These are phyloP conservation scores for Metschnikowia drakensbergensis DNA, from an alignment of 805 yeast species.

Conservation along the genomic window DNA sequence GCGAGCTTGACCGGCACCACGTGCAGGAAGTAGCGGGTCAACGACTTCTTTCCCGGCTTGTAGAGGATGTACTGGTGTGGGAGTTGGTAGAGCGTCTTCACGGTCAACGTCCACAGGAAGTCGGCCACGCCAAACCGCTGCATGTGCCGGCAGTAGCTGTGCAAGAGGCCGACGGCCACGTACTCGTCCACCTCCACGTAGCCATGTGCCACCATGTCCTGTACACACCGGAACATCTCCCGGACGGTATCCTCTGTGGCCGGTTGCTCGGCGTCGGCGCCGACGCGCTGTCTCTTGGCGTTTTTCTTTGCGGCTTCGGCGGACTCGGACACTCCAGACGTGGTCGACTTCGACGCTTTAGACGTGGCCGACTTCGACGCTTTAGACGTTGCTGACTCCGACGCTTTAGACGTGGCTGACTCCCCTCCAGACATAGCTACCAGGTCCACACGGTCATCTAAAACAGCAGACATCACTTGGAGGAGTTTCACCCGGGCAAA, in stretches of 20 bases:
- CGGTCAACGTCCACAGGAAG: conserved; percentile 23
- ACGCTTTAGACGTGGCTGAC: too few species aligned
- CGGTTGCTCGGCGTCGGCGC: too few species aligned
- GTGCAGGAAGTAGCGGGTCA: conserved; percentile 26
- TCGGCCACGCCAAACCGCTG: neutral
- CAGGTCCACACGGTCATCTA: conserved; percentile 6
- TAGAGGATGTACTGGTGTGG: conserved; percentile 22
- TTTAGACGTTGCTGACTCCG: too few species aligned
- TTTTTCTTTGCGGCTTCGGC: too few species aligned
- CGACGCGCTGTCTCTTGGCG: too few species aligned
- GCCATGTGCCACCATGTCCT: conserved; percentile 21
- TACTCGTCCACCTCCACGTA: conserved; percentile 34
- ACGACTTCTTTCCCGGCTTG: conserved; percentile 29
- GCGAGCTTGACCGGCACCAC: conserved; percentile 17
- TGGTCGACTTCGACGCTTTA: too few species aligned
- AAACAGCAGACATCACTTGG: conserved; percentile 14
- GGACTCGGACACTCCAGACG: too few species aligned
- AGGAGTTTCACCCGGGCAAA: conserved; percentile 34
- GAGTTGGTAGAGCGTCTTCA: conserved; percentile 23
- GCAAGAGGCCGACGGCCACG: conserved; percentile 25
- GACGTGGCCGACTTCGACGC: too few species aligned
- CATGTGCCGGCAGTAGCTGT: conserved; percentile 14
- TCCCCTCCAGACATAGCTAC: too few species aligned
- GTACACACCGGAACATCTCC: conserved; percentile 18
- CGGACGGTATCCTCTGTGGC: neutral